These are phyloP conservation scores for Helianthus annuus DNA, from an alignment of 129 eudicot genomes.

Conservation along the genomic window HanXRQr2.0-SUNRISE NC_035445.2:50220385-50220884, in stretches of 20 bases:
- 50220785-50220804: slow-evolving; percentile 50
- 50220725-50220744: slow-evolving; percentile 50
- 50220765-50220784: slow-evolving; percentile 44
- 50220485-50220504: slow-evolving; percentile 51
- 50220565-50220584: slow-evolving; percentile 77
- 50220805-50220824: slow-evolving; percentile 38
- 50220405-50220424: slow-evolving; percentile 14
- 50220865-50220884: slow-evolving; percentile 94
- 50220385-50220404: slow-evolving; percentile 15
- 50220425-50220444: background rate
- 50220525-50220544: slow-evolving; percentile 65
- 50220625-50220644: slow-evolving; percentile 61
- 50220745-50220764: slow-evolving; percentile 50
- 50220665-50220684: slow-evolving; percentile 61
- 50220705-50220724: slow-evolving; percentile 41
- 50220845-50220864: slow-evolving; percentile 42
- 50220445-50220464: slow-evolving; percentile 28
- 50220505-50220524: slow-evolving; percentile 45
- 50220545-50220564: slow-evolving; percentile 81
- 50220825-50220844: slow-evolving; percentile 29
- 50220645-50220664: slow-evolving; percentile 56
- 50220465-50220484: slow-evolving; percentile 65
- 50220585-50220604: slow-evolving; percentile 83
- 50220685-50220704: slow-evolving; percentile 56
- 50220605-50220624: slow-evolving; percentile 55